phyloP scores from a whole-genome alignment of 805 yeast genomes.

The Starmerella sp. region DNA sequence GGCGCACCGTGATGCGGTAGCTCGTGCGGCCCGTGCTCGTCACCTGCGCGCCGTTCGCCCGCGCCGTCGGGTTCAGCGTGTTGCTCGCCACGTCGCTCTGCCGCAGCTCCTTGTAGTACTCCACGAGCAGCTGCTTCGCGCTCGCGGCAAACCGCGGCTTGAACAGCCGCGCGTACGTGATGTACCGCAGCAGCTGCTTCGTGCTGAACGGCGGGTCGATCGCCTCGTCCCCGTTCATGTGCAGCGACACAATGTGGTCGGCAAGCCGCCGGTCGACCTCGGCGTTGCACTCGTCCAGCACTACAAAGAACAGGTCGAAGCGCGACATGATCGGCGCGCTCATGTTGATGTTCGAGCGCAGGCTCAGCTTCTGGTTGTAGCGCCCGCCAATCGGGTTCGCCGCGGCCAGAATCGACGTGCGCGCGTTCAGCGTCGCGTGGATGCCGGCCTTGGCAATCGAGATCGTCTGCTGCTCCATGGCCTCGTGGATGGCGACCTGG shows the following conservation, averaged over 20 bases:
- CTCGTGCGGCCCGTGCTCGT: constrained; percentile 49
- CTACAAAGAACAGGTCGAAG: constrained; percentile 88
- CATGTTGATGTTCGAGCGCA: constrained; percentile 82
- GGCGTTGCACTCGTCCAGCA: constrained; percentile 89
- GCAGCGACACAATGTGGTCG: constrained; percentile 82
- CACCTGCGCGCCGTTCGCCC: constrained; percentile 7
- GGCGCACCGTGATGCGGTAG: constrained; percentile 93
- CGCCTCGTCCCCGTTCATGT: constrained; percentile 82
- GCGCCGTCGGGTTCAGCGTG: constrained; percentile 11
- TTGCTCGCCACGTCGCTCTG: constrained; percentile 79
- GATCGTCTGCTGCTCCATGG: constrained; percentile 99
- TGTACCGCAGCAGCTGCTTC: constrained; percentile 77
- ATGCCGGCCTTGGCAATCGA: constrained; percentile 98
- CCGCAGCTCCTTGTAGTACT: constrained; percentile 73
- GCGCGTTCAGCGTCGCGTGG: constrained; percentile 92
- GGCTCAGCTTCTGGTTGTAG: constrained; percentile 74
- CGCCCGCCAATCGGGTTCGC: constrained; percentile 98
- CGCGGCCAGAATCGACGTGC: constrained; percentile 95
- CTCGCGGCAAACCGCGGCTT: constrained; percentile 76
- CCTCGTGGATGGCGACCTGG: constrained; percentile 98
- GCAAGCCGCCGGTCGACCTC: constrained; percentile 82
- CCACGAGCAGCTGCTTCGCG: constrained; percentile 66
- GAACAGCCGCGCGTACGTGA: constrained; percentile 84
- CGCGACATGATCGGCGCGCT: constrained; percentile 98
- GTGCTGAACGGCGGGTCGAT: constrained; percentile 81